These are phyloP conservation scores for Dryadomyces quercus-mongolicae DNA, from an alignment of 2,329 filamentous ascomycete species.

Conservation along the genomic window DNA sequence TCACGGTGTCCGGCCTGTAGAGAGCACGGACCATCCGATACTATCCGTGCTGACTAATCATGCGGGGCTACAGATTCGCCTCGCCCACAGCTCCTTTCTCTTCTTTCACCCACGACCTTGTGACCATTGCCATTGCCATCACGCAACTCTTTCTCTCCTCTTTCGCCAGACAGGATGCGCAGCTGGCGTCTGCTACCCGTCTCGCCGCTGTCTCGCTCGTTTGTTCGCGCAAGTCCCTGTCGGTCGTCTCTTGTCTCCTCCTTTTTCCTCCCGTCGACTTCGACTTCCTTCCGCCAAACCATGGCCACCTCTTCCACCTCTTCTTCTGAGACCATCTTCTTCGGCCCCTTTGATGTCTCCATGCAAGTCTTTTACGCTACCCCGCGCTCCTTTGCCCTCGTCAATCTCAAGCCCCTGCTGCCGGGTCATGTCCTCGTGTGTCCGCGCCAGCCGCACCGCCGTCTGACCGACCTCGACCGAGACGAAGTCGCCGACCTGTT, in stretches of 20 bases:
- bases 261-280: neutral
- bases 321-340: conserved; percentile 42
- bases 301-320: neutral
- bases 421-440: conserved; percentile 90
- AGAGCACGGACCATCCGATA: neutral
- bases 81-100: neutral
- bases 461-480: conserved; percentile 61
- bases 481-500: conserved; percentile 74
- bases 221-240: neutral
- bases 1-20: conserved; percentile 33
- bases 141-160: too few species aligned
- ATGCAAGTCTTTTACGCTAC: conserved; percentile 84
- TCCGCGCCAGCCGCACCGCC: conserved; percentile 54
- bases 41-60: neutral
- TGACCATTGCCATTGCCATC: neutral
- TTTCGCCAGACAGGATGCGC: neutral
- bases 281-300: neutral
- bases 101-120: neutral
- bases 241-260: neutral
- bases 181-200: neutral
- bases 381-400: conserved; percentile 68
- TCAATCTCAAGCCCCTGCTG: conserved; percentile 90
- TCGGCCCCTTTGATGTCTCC: conserved; percentile 67
- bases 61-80: neutral
- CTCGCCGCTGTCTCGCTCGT: neutral